Evolutionary conservation across 306 rosid species (phyloP).

Genomic region (Quercus suber): DNA sequence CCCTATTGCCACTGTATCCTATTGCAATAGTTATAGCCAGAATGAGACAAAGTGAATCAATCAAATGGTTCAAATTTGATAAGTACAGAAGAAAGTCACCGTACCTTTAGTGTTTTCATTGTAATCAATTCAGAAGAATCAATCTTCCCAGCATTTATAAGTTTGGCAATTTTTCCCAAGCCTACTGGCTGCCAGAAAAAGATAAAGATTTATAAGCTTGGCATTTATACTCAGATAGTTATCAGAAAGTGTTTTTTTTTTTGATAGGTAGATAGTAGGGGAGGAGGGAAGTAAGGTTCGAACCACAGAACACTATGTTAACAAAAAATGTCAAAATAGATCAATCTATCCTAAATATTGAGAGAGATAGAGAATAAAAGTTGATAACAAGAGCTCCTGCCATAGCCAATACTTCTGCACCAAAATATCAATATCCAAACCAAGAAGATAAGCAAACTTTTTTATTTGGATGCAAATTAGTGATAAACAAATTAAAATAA

Average conservation of each 20-base stretch:
- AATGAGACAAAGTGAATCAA: slow-evolving; percentile 25
- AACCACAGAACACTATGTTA: background rate
- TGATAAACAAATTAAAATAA: background rate
- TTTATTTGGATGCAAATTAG: background rate
- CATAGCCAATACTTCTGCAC: slow-evolving; percentile 5
- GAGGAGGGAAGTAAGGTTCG: too few species aligned
- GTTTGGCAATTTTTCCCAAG: slow-evolving; percentile 77
- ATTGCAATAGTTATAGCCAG: slow-evolving; percentile 25
- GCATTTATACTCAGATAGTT: background rate
- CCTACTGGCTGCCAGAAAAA: slow-evolving; percentile 74
- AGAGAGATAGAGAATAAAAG: too few species aligned
- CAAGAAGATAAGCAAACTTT: background rate
- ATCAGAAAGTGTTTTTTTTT: background rate
- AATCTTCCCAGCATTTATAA: slow-evolving; percentile 83
- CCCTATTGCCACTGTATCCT: slow-evolving; percentile 92
- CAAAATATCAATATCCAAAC: background rate
- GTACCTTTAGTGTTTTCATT: slow-evolving; percentile 93
- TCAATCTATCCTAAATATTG: background rate
- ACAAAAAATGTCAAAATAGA: background rate
- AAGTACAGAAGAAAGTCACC: slow-evolving; percentile 12
- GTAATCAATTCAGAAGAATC: slow-evolving; percentile 91
- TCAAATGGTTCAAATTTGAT: slow-evolving; percentile 11
- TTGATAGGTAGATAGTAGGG: too few species aligned
- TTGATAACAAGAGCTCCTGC: background rate
- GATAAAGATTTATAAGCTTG: background rate